Percentiles rank a stretch among this genome's conserved stretches.
phyloP scores from a whole-genome alignment of 1,284 basidiomycete species.

The Malassezia restricta region DNA sequence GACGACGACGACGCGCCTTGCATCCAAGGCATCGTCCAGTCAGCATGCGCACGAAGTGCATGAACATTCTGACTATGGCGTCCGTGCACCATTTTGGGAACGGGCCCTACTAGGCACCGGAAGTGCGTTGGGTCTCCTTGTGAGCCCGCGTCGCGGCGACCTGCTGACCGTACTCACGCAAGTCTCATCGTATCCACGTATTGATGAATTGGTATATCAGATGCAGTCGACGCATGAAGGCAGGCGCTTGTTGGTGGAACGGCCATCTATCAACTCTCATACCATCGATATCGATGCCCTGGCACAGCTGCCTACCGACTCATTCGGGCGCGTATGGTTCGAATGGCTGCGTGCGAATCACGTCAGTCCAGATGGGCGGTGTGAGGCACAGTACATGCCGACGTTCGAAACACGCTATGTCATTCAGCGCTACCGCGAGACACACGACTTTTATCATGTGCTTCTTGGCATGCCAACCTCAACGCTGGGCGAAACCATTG shows the following conservation, averaged over 20 bases:
- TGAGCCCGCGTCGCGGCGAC: conserved; percentile 63
- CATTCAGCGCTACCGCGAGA: conserved; percentile 95
- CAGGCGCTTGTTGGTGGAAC: conserved; percentile 61
- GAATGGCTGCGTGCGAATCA: conserved; percentile 80
- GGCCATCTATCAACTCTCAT: conserved; percentile 66
- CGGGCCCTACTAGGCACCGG: conserved; percentile 65
- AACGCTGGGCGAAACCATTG: conserved; percentile 80
- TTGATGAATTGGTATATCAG: conserved; percentile 64
- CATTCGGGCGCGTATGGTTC: conserved; percentile 74
- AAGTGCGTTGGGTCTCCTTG: conserved; percentile 68
- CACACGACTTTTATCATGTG: conserved; percentile 86
- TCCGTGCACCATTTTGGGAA: conserved; percentile 8
- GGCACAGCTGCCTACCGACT: conserved; percentile 63
- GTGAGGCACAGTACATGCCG: conserved; percentile 60
- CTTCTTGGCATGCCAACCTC: conserved; percentile 76
- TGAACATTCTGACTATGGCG: conserved; percentile 7
- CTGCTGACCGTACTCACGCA: conserved; percentile 32
- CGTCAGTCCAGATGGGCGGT: conserved; percentile 88
- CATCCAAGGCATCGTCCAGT: background rate
- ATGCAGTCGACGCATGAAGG: conserved; percentile 61
- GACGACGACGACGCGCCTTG: background rate
- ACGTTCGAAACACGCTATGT: conserved; percentile 62
- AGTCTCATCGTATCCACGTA: conserved; percentile 50
- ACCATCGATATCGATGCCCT: conserved; percentile 61
- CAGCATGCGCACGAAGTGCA: conserved; percentile 9